Evolutionary conservation across 2,329 filamentous ascomycete genomes (phyloP), one percentile per base, ranked within the genome.

Genomic region (Helminthosporium solani): DNA sequence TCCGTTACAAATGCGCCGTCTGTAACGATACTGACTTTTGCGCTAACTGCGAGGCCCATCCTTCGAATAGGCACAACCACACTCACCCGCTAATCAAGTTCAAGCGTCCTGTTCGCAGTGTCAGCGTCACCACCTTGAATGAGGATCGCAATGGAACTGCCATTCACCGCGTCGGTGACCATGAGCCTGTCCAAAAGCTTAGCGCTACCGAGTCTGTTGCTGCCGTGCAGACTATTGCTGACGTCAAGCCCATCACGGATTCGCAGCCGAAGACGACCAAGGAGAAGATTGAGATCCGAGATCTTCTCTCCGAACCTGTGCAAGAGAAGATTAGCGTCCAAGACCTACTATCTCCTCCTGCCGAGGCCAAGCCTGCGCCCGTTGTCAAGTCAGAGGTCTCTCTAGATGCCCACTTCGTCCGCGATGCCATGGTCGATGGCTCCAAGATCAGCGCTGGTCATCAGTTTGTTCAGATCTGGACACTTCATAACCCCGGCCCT

Each of bases 71-170:
- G 18, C 94, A 99, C 77, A 96, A 97, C 77, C 85, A 84, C 71
- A 95, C 91, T n/a, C 94, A 99, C 63, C 94, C 94, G 21, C 77
- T 99, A 59, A 90, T 99, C 77, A 96, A 96, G 76, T 90, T 99
- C 78, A 95, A 90, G 80, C 95, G 88, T 2, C 88, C 92, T 8
- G 86, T 99, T 39, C 87, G 89, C 57, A 86, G 88, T 57, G 88
- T 96, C 28, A 91, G 83, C 52, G 88, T 99, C 42, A 91, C 84
- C 40, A 97, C 92, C 7, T 79, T 87, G 53, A 87, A 86, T 42
- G 89, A 95, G 71, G 84, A 90, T 59, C 80, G 80, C 48, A 76
- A 84, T 57, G 87, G 87, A 40, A 78, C 82, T 49, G 73, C 72
- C 34, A 79, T 87, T 64, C 79, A 81, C n/a, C 68, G 78, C 30